phyloP scores from a whole-genome alignment of 139 green algal genomes.

The Auxenochlorella pyrenoidosa region DNA sequence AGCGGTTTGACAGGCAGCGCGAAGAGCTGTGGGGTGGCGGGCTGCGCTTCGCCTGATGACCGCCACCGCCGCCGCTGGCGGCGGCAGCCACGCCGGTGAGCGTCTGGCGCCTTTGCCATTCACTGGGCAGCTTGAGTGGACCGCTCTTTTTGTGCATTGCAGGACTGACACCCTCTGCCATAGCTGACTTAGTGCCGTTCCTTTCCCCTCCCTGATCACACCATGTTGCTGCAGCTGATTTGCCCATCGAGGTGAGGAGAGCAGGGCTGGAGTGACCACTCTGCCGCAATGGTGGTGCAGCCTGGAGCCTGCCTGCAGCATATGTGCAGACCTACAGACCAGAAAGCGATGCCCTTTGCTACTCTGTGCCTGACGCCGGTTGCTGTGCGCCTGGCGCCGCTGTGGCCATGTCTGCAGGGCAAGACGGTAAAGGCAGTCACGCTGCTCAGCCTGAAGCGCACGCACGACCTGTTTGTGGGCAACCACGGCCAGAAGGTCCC shows the following conservation, averaged over 20 bases:
- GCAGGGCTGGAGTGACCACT: neutral
- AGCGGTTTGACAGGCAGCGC: too few relatives aligned
- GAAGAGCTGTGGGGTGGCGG: too few relatives aligned
- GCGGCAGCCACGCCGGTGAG: too few relatives aligned
- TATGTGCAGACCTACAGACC: neutral
- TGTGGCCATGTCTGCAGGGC: slow-evolving; percentile 45
- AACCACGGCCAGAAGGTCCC: slow-evolving; percentile 65
- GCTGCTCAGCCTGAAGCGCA: slow-evolving; percentile 84
- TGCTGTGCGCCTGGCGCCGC: too few relatives aligned
- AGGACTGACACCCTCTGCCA: too few relatives aligned
- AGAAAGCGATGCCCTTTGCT: neutral
- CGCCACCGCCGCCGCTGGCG: too few relatives aligned
- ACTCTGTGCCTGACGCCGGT: neutral
- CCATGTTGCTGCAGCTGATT: neutral
- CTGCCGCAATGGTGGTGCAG: neutral
- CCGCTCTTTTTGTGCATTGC: too few relatives aligned
- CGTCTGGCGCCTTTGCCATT: too few relatives aligned
- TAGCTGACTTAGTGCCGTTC: too few relatives aligned
- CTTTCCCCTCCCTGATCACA: too few relatives aligned
- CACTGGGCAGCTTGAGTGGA: too few relatives aligned
- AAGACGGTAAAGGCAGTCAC: slow-evolving; percentile 84
- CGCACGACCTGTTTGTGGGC: slow-evolving; percentile 85
- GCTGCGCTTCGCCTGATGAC: too few relatives aligned
- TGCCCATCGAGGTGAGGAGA: slow-evolving; percentile 1
- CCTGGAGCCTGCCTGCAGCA: neutral